Evolutionary conservation across 441 rosid genomes (phyloP), one percentile per base, ranked within the genome.

Genomic region (Gossypium lobatum): DNA sequence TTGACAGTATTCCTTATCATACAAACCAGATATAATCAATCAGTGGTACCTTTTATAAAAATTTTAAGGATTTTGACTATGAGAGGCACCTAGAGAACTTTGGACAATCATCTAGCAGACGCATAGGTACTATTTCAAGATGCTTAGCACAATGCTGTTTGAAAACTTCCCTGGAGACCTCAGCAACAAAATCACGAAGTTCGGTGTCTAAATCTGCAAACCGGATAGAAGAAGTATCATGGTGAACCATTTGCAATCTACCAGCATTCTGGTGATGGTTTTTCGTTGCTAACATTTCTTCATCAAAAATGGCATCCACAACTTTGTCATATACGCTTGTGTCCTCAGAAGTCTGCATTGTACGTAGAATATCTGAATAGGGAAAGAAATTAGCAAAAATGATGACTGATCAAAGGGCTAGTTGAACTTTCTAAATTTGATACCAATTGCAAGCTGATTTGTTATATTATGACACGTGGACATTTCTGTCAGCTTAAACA

Each of bases 341-440:
- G 76, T 95, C 98, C 83, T 95, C 99, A 4, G 97, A 89, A 76
- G 87, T 86, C 75, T 88, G 89, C 99, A 95, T 95, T 65, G 89
- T 89, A 64, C 87, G 83, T 64, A 95, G 83, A 79, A 88, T 87
- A 80, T 88, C 99, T 95, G 93, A 76, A 84, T 37, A 25, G 74
- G 72, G 59, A 79, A 77, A 80, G 26, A 54, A 73, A 39, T 73
- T 48, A 54, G 79, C 55, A 75, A 64, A 78, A 78, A 64, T 66
- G 53, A 72, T 72, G 59, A 53, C 37, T 16, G 25, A 60, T 65
- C 55, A 64, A 65, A 11, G 28, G 13, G 58, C 16, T n/a, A 18
- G 39, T 37, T 37, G 14, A 58, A 39, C 54, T n/a, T 37, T 71
- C 65, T 57, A 21, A 21, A 71, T 11, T 60, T 13, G 60, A 71